A percentile compares a stretch with the other conserved stretches of the same genome.
phyloP scores from a whole-genome alignment of 1,139 yeast genomes.

The Candida pseudocylindracea region DNA sequence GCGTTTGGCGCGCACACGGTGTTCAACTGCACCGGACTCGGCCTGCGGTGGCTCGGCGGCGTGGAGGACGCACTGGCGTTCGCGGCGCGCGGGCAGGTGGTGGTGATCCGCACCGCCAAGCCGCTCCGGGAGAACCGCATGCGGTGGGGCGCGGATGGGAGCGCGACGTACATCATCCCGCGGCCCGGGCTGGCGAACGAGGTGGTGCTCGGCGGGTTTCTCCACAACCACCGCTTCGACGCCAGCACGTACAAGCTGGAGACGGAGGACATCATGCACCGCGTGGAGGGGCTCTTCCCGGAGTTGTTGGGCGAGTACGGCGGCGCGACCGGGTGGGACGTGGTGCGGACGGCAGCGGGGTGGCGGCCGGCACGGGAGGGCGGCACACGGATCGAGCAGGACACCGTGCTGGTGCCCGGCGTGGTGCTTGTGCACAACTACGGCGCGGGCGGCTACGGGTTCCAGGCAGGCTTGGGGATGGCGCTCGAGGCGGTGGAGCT shows the following conservation, averaged over 20 bases:
- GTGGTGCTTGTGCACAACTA: conserved; percentile 31
- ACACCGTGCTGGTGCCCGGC: conserved; percentile 10
- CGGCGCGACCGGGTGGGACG: conserved; percentile 5
- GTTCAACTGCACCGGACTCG: conserved; percentile 52
- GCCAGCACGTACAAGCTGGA: conserved; percentile 21
- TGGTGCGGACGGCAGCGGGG: conserved; percentile 42
- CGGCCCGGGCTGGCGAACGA: conserved; percentile 30
- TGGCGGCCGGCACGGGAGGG: conserved; percentile 50
- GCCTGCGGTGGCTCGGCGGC: conserved; percentile 21
- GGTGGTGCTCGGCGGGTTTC: conserved; percentile 44
- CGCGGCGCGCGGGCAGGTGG: conserved; percentile 54
- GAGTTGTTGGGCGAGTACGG: conserved; percentile 13
- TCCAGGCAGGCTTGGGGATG: conserved; percentile 26
- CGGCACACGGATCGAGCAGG: conserved; percentile 40
- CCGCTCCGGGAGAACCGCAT: conserved; percentile 4
- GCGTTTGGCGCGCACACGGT: conserved; percentile 7
- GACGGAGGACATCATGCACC: conserved; percentile 30
- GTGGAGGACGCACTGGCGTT: conserved; percentile 29
- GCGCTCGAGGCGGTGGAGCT: conserved; percentile 2
- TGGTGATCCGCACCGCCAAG: conserved; percentile 16
- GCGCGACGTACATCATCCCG: conserved; percentile 46
- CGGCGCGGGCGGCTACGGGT: conserved; percentile 65
- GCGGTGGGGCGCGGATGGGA: conserved; percentile 16
- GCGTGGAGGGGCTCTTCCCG: conserved; percentile 34
- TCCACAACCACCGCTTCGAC: conserved; percentile 38